These are phyloP conservation scores for Stropharia rugosoannulata DNA, from an alignment of 768 basidiomycete genomes.

Conservation along the genomic window DNA sequence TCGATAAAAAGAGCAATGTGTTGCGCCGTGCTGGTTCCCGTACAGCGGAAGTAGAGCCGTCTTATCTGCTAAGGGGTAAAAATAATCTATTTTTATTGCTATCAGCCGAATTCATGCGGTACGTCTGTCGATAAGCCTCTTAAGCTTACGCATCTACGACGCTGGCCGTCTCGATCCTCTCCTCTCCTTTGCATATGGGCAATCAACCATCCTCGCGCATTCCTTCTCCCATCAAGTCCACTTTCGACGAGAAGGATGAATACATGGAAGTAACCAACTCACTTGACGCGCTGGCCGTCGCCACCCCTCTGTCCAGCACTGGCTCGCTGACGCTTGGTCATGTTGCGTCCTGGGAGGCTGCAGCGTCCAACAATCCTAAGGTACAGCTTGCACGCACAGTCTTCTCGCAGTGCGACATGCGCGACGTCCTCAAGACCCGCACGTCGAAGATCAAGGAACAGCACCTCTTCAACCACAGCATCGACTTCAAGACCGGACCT, in stretches of 20 bases:
- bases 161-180: conserved; percentile 15
- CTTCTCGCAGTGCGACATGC: conserved; percentile 68
- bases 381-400: conserved; percentile 74
- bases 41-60: not conserved
- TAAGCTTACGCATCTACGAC: conserved; percentile 11
- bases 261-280: conserved; percentile 25
- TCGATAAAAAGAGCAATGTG: too few relatives aligned
- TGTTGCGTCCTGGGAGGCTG: conserved; percentile 67
- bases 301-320: conserved; percentile 47
- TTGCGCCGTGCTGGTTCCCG: too few relatives aligned
- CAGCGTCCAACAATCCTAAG: conserved; percentile 55
- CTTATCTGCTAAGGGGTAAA: conserved; percentile 15
- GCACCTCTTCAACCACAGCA: conserved; percentile 80
- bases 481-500: conserved; percentile 82
- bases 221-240: conserved; percentile 20
- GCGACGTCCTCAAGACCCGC: conserved; percentile 61
- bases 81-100: conserved; percentile 16
- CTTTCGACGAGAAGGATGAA: conserved; percentile 31
- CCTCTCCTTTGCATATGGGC: conserved; percentile 25
- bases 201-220: conserved; percentile 29
- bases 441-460: conserved; percentile 57
- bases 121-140: not conserved
- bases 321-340: conserved; percentile 62
- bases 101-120: not conserved
- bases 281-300: conserved; percentile 30